Evolutionary conservation across 2,329 filamentous ascomycete genomes (phyloP).

Genomic region (Aspergillus sp.): DNA sequence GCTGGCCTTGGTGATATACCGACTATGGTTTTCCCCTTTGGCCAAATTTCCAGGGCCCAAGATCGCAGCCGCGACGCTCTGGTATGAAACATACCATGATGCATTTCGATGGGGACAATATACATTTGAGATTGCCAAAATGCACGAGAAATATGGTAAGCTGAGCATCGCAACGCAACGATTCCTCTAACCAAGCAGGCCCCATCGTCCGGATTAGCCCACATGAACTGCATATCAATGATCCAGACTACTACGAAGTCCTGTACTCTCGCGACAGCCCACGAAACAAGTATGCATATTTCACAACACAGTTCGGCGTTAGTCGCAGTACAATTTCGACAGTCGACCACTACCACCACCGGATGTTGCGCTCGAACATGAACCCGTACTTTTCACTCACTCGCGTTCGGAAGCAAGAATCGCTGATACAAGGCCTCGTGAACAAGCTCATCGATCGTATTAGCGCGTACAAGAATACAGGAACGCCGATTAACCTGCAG

Average conservation of each 20-base stretch:
- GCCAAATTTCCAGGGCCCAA: constrained; percentile 25
- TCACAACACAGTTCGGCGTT: constrained; percentile 10
- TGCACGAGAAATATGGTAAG: constrained; percentile 25
- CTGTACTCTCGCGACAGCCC: constrained; percentile 17
- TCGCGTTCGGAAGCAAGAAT: constrained; percentile 19
- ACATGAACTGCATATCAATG: constrained; percentile 33
- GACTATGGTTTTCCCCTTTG: constrained; percentile 18
- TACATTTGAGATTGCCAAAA: constrained; percentile 22
- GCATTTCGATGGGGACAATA: constrained; percentile 19
- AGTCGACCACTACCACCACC: constrained; percentile 19
- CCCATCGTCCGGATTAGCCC: constrained; percentile 24
- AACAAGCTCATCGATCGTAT: constrained; percentile 22
- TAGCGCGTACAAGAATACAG: constrained; percentile 11
- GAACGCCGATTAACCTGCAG: constrained; percentile 14
- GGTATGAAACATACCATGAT: constrained; percentile 28
- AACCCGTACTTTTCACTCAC: constrained; percentile 24
- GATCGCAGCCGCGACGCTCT: constrained; percentile 23
- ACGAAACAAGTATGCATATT: constrained; percentile 21
- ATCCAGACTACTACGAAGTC: constrained; percentile 23
- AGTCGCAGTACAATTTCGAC: constrained; percentile 15
- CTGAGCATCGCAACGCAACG: background rate
- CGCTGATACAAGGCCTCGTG: constrained; percentile 17
- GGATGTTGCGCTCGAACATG: constrained; percentile 18
- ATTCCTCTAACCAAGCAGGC: background rate
- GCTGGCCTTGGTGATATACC: background rate